Conservation (phyloP, 257 asterid genomes). For the Mitragyna speciosa region DNA sequence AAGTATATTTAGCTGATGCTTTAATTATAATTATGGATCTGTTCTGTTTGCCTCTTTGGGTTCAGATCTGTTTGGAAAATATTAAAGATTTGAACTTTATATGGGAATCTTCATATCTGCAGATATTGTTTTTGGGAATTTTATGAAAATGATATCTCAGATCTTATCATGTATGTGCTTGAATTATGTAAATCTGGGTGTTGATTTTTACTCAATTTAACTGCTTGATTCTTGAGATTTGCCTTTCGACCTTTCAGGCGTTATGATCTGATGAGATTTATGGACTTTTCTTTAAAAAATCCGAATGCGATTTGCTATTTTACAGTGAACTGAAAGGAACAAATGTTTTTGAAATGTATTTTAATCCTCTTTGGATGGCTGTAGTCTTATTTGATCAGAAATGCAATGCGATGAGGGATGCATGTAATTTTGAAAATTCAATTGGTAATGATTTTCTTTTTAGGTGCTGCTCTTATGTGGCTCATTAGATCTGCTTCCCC, state of each 20-base stretch:
- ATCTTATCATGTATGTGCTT: slow-evolving; percentile 2
- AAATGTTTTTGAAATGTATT: slow-evolving; percentile 13
- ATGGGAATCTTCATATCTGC: slow-evolving; percentile 20
- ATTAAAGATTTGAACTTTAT: slow-evolving; percentile 35
- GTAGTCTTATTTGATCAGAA: slow-evolving; percentile 10
- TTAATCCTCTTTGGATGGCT: slow-evolving; percentile 14
- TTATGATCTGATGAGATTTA: slow-evolving; percentile 11
- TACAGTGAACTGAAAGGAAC: neutral
- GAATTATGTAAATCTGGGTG: neutral
- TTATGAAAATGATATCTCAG: slow-evolving; percentile 1
- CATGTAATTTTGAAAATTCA: neutral
- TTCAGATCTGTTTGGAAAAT: slow-evolving; percentile 50
- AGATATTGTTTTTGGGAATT: slow-evolving; percentile 9
- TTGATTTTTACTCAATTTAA: neutral
- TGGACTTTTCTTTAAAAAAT: neutral
- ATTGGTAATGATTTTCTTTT: neutral
- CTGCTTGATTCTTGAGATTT: neutral
- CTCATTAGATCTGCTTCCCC: neutral
- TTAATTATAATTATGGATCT: slow-evolving; percentile 38
- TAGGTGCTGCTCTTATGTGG: neutral
- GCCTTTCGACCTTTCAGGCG: slow-evolving; percentile 20
- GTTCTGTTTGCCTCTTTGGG: slow-evolving; percentile 23
- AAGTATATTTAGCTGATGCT: slow-evolving; percentile 14
- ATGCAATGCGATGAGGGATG: slow-evolving; percentile 16
- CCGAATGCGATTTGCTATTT: neutral